A percentile compares a stretch with the other conserved stretches of the same genome.
These are phyloP conservation scores for Talaromyces amestolkiae DNA, from an alignment of 2,329 filamentous ascomycete genomes.

Conservation along the genomic window DNA sequence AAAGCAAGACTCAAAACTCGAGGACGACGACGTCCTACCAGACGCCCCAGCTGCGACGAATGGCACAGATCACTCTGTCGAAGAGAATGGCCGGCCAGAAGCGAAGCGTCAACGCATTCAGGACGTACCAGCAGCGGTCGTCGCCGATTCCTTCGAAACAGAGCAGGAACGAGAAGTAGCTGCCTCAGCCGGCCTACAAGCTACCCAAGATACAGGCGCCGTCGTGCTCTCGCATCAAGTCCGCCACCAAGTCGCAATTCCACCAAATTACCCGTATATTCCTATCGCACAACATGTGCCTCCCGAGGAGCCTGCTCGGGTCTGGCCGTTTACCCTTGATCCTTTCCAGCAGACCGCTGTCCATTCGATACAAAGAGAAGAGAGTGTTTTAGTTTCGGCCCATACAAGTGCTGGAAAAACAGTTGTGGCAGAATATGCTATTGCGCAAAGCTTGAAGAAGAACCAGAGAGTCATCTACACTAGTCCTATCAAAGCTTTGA, in stretches of 20 bases:
- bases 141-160: conserved; percentile 92
- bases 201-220: conserved; percentile 58
- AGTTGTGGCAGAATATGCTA: conserved; percentile 95
- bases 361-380: conserved; percentile 89
- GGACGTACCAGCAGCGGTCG: conserved; percentile 70
- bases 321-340: conserved; percentile 87
- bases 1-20: conserved; percentile 32
- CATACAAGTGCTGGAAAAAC: conserved; percentile 98
- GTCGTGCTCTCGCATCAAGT: conserved; percentile 95
- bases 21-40: conserved; percentile 25
- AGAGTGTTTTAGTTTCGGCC: conserved; percentile 94
- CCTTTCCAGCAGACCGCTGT: conserved; percentile 96
- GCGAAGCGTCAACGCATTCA: conserved; percentile 52
- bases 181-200: conserved; percentile 67
- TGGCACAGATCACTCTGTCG: conserved; percentile 21
- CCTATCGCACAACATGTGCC: conserved; percentile 93
- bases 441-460: conserved; percentile 93
- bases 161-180: conserved; percentile 89
- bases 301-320: conserved; percentile 79
- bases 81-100: conserved; percentile 40
- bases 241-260: conserved; percentile 93
- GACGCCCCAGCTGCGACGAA: conserved; percentile 25
- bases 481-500: conserved; percentile 96
- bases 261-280: conserved; percentile 89
- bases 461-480: conserved; percentile 99